Percentiles rank a stretch among this genome's conserved stretches.
Conservation (phyloP, 352 stramenopile species). For the Pythium monospermum region DNA sequence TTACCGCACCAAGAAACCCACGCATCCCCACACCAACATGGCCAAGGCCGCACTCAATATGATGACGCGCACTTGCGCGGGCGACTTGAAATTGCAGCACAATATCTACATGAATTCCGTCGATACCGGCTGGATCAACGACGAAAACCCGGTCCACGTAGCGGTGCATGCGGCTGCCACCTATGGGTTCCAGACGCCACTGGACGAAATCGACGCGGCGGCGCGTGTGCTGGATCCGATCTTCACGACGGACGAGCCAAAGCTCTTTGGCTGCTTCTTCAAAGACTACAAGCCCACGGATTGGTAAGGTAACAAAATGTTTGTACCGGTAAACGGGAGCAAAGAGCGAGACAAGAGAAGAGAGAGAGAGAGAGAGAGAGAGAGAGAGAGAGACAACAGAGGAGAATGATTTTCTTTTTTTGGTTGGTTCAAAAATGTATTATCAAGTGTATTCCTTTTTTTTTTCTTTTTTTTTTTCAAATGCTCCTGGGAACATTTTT, state of each 20-base stretch:
- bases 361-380: neutral
- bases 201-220: slow-evolving; percentile 96
- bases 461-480: slow-evolving; percentile 9
- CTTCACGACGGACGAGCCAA: slow-evolving; percentile 64
- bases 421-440: slow-evolving; percentile 3
- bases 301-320: slow-evolving; percentile 40
- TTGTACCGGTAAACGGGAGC: neutral
- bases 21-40: slow-evolving; percentile 98
- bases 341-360: neutral
- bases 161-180: slow-evolving; percentile 79
- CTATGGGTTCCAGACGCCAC: slow-evolving; percentile 94
- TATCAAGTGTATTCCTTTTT: slow-evolving; percentile 11
- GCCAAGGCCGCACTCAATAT: slow-evolving; percentile 97
- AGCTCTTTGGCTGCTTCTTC: slow-evolving; percentile 70
- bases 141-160: slow-evolving; percentile 94
- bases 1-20: slow-evolving; percentile 95
- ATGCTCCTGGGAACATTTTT: neutral
- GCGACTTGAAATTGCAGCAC: slow-evolving; percentile 90
- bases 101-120: slow-evolving; percentile 97
- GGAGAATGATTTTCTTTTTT: neutral
- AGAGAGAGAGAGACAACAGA: neutral
- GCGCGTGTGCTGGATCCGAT: slow-evolving; percentile 94
- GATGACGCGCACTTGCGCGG: slow-evolving; percentile 94
- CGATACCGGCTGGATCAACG: slow-evolving; percentile 98
- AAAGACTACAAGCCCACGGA: slow-evolving; percentile 87